phyloP scores from a whole-genome alignment of 345 rosid species.

The Citrus australasica region DNA sequence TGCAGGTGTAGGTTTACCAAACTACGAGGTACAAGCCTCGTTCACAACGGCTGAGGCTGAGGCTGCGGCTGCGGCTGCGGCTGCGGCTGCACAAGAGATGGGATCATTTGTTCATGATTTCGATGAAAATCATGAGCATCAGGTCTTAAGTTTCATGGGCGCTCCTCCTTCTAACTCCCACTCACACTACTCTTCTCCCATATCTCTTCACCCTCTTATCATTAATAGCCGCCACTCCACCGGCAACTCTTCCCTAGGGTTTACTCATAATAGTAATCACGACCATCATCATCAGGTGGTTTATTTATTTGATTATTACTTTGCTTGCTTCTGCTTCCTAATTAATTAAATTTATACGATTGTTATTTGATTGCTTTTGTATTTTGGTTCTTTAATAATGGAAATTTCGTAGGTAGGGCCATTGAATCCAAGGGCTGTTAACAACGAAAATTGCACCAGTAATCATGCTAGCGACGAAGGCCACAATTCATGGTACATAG shows the following conservation, averaged over 20 bases:
- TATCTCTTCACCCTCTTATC: conserved; percentile 34
- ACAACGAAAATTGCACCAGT: conserved; percentile 38
- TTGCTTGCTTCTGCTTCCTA: not conserved
- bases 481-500: conserved; percentile 43
- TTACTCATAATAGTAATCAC: conserved; percentile 33
- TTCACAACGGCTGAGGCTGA: conserved; percentile 50
- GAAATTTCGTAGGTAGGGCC: conserved; percentile 34
- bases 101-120: conserved; percentile 53
- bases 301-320: no score
- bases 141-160: conserved; percentile 58
- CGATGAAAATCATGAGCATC: conserved; percentile 49
- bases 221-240: conserved; percentile 4
- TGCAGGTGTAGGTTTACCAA: conserved; percentile 16
- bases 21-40: conserved; percentile 60
- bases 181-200: conserved; percentile 34
- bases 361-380: not conserved
- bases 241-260: conserved; percentile 36
- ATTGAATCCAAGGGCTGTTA: conserved; percentile 45
- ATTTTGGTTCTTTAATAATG: conserved; percentile 6
- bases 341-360: not conserved
- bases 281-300: conserved; percentile 40
- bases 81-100: conserved; percentile 58
- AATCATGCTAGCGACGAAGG: conserved; percentile 37
- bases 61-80: not conserved
- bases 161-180: conserved; percentile 33